Base-by-base conservation (phyloP, 2,329 filamentous ascomycete species). In the Xylaria sp. region DNA sequence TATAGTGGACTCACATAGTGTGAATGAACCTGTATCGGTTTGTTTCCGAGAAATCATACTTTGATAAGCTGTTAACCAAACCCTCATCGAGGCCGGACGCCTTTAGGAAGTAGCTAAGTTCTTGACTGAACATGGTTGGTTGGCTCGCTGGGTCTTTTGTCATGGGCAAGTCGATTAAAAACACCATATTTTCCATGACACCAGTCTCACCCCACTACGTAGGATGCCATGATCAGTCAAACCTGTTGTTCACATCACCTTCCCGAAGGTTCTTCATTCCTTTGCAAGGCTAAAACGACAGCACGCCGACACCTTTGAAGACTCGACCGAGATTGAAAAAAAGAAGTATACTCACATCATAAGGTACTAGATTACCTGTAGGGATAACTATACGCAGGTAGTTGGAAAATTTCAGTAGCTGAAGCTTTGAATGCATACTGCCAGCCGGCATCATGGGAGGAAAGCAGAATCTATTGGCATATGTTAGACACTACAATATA, bases 381-480 rank as follows among this genome's bases (percentile, higher is more conserved):
- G 95, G 93, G 1, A 98, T 81, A 1, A 90, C 94, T 44, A 99
- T 82, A 6, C 95, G 87, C 15, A 97, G 76, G 73, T 93, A 88
- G 1, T 78, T 78, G 0, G 84, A 78, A 68, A 92, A 91, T 69
- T 93, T 94, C n/a, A 98, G 82, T 1, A 98, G 77, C 84, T 96
- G 93, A 43, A 98, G 81, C 73, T 99, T 98, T 51, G 92, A 96
- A 76, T 98, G 95, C 93, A 98, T 97, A 69, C 84, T 88, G 23
- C 88, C 89, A 5, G 85, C 80, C 1, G 87, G 85, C 40, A 86
- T 81, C 91, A 97, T 94, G 2, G 85, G 84, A 15, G 94, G 94
- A 72, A 98, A 97, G 73, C 91, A 93, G 57, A 88, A 88, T 19
- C 85, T 66, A 38, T 40, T 40, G 15, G 53, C 27, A 6, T 7